phyloP scores from a whole-genome alignment of 208 protist species.

The Trichomonas vaginalis region DNA sequence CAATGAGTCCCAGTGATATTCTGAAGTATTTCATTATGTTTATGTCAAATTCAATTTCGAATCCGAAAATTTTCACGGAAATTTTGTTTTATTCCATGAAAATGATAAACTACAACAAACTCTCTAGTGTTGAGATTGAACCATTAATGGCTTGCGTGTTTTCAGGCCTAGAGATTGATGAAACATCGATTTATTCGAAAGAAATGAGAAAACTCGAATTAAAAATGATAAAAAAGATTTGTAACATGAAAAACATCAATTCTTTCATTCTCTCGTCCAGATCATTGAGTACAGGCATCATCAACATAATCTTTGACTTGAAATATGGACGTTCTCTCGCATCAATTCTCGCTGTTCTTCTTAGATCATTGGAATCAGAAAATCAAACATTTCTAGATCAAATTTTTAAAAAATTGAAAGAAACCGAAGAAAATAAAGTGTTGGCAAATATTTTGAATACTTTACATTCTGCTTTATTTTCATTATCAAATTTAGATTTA shows the following conservation, averaged over 20 bases:
- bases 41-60: neutral
- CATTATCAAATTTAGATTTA: neutral
- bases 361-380: neutral
- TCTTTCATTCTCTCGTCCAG: neutral
- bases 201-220: neutral
- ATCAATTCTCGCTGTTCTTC: neutral
- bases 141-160: neutral
- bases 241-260: neutral
- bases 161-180: neutral
- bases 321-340: neutral
- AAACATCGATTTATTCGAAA: neutral
- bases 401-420: neutral
- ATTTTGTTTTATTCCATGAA: neutral
- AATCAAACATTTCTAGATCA: neutral
- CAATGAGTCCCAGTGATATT: neutral
- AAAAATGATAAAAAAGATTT: neutral
- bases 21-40: neutral
- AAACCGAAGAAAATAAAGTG: neutral
- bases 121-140: neutral
- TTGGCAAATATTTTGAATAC: neutral
- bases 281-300: neutral
- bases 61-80: neutral
- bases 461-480: neutral
- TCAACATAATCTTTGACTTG: neutral
- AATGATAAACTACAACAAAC: neutral